phyloP scores from a whole-genome alignment of 2,329 filamentous ascomycete genomes.

The Cordyceps militaris region DNA sequence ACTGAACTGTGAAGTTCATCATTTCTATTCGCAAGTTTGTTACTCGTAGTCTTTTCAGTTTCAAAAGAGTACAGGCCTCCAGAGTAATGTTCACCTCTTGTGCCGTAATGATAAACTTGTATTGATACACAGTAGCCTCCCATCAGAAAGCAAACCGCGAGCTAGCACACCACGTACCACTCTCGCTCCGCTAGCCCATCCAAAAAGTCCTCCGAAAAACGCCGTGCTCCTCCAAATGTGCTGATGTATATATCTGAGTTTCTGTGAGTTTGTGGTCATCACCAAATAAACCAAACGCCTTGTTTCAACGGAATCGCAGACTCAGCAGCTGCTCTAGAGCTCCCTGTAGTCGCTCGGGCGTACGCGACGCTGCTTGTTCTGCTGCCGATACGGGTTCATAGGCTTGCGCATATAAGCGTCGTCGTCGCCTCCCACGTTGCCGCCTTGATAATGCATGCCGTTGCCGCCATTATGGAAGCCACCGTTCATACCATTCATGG shows the following conservation, averaged over 20 bases:
- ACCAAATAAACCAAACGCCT: conserved; percentile 8
- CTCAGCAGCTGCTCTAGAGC: conserved; percentile 34
- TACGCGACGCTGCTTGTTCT: conserved; percentile 70
- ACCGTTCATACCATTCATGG: conserved; percentile 19
- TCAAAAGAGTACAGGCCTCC: neutral
- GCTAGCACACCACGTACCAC: neutral
- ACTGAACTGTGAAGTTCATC: neutral
- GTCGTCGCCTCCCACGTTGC: conserved; percentile 58
- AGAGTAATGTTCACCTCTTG: conserved; percentile 2
- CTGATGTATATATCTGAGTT: neutral
- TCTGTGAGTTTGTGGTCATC: neutral
- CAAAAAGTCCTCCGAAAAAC: neutral
- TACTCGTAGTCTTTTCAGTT: neutral
- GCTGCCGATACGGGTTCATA: conserved; percentile 86
- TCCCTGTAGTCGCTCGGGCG: conserved; percentile 89
- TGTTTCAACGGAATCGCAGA: neutral
- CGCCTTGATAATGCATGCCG: conserved; percentile 15
- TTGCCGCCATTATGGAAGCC: conserved; percentile 21
- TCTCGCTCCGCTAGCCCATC: neutral
- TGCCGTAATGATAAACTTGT: neutral
- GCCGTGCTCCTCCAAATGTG: conserved; percentile 1
- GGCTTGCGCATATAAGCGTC: conserved; percentile 94
- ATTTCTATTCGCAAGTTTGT: neutral
- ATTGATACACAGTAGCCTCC: neutral
- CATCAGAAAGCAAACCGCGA: neutral